These are phyloP conservation scores for Crithidia thermophila DNA, from an alignment of 208 protist genomes.

Conservation along the genomic window DNA sequence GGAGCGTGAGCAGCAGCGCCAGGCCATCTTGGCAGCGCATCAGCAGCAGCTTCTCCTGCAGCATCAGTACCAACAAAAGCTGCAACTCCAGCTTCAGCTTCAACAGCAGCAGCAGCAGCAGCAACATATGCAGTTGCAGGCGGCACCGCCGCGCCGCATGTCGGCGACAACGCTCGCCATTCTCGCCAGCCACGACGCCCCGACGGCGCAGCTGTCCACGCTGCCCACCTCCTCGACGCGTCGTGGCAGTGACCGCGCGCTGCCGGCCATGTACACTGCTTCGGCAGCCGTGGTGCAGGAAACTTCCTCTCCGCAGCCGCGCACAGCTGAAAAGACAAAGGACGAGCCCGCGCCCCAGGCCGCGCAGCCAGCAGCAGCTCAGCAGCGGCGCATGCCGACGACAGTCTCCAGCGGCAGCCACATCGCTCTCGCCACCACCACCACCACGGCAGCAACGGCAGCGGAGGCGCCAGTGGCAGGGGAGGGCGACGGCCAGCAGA, in stretches of 20 bases:
- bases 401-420: too few species aligned
- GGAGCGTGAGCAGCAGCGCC: background rate
- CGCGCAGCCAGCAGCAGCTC: background rate
- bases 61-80: background rate
- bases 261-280: background rate
- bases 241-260: background rate
- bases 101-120: background rate
- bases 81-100: background rate
- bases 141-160: background rate
- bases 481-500: conserved; percentile 11
- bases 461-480: background rate
- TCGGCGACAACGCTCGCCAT: conserved; percentile 14
- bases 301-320: background rate
- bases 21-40: too few species aligned
- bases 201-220: conserved; percentile 5
- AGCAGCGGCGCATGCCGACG: background rate
- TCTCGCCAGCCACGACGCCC: conserved; percentile 12
- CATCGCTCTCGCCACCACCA: background rate
- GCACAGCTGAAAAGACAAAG: background rate
- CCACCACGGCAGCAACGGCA: background rate
- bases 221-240: background rate
- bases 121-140: conserved; percentile 1
- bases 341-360: background rate
- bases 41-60: background rate
- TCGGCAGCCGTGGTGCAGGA: background rate